phyloP scores from a whole-genome alignment of 2,329 filamentous ascomycete genomes.

The Dactylonectria macrodidyma region DNA sequence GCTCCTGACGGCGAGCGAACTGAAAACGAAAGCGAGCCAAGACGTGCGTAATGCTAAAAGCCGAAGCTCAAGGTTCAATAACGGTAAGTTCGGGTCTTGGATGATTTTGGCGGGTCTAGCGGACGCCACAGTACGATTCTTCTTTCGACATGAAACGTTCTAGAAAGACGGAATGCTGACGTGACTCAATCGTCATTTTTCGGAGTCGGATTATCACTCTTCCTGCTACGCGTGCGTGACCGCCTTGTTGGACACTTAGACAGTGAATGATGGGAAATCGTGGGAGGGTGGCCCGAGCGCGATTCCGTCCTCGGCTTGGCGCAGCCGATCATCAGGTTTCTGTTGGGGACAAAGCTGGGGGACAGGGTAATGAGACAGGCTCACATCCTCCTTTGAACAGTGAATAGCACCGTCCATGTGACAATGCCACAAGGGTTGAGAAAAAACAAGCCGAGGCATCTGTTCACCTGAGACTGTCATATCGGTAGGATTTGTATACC shows the following conservation, averaged over 20 bases:
- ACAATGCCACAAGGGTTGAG: slow-evolving; percentile 21
- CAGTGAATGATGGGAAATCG: slow-evolving; percentile 5
- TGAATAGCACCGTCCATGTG: background rate
- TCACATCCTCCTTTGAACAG: background rate
- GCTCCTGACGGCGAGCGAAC: background rate
- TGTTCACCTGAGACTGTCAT: background rate
- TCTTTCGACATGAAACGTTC: slow-evolving; percentile 14
- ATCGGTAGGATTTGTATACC: background rate
- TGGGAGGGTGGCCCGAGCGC: slow-evolving; percentile 26
- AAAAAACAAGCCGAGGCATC: slow-evolving; percentile 23
- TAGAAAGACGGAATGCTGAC: slow-evolving; percentile 16
- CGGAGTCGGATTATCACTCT: background rate
- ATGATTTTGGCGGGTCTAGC: slow-evolving; percentile 10
- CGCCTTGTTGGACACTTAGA: too few species aligned
- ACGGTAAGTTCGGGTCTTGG: slow-evolving; percentile 3
- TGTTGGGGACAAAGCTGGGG: slow-evolving; percentile 49
- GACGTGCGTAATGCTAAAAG: background rate
- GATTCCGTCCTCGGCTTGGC: slow-evolving; percentile 41
- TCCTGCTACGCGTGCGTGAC: background rate
- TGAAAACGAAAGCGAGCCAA: background rate
- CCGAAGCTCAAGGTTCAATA: background rate
- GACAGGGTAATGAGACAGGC: slow-evolving; percentile 23
- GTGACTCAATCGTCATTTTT: background rate
- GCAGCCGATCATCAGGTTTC: slow-evolving; percentile 45
- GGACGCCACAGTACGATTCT: background rate